Conservation (phyloP, 345 rosid species). For the Rhodamnia rubescens region DNA sequence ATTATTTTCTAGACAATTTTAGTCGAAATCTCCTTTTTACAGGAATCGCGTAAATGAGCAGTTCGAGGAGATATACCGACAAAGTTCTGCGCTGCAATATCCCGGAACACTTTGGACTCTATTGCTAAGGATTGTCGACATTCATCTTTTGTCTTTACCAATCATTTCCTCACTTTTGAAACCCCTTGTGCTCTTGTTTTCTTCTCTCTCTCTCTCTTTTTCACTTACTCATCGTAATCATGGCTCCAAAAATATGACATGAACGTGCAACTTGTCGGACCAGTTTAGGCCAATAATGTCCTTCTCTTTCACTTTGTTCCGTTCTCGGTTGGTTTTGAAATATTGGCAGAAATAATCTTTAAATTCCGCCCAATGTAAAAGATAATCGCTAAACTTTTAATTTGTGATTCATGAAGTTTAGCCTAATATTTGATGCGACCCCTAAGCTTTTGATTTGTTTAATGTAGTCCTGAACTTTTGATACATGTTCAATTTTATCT, state of each 20-base stretch:
- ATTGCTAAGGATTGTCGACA: neutral
- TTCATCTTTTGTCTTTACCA: neutral
- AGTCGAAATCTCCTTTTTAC: neutral
- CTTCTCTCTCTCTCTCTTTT: neutral
- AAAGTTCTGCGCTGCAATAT: neutral
- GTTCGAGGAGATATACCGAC: neutral
- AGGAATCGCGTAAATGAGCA: neutral
- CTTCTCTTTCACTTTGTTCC: neutral
- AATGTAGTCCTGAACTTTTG: no score
- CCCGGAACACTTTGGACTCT: neutral
- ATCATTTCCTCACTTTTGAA: neutral
- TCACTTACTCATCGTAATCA: neutral
- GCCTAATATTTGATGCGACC: no score
- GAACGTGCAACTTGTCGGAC: neutral
- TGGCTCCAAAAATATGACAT: neutral
- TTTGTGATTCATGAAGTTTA: no score
- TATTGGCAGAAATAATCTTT: no score
- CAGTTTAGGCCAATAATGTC: neutral
- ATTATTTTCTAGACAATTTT: neutral
- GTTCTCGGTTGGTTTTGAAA: neutral
- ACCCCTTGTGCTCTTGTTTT: neutral
- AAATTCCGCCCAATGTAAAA: no score
- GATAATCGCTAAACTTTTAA: no score
- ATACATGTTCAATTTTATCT: no score
- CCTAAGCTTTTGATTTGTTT: no score